Conservation (phyloP, 2,329 filamentous ascomycete species). For the Didymella sp. region DNA sequence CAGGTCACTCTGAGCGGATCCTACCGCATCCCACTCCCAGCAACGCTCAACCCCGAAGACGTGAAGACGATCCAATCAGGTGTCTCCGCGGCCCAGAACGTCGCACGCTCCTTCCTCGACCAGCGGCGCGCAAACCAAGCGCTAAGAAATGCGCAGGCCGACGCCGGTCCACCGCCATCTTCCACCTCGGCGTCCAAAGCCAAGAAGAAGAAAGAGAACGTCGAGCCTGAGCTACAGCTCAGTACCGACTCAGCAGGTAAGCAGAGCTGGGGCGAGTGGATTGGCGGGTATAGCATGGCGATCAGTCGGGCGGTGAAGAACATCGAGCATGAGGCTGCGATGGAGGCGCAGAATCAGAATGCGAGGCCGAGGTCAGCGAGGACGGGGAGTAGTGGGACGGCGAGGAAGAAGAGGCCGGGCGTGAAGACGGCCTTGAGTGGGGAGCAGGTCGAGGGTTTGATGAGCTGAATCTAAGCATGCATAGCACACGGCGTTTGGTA, state of each 20-base stretch:
- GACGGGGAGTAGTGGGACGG: background rate
- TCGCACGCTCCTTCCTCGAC: slow-evolving; percentile 43
- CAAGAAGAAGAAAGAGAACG: background rate
- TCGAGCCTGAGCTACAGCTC: background rate
- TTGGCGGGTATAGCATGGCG: slow-evolving; percentile 49
- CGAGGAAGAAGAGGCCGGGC: slow-evolving; percentile 28
- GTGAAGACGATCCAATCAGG: slow-evolving; percentile 46
- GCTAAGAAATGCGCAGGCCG: slow-evolving; percentile 12
- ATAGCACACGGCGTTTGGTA: background rate
- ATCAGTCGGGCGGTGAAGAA: slow-evolving; percentile 46
- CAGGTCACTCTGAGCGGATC: slow-evolving; percentile 46
- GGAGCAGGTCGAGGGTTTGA: slow-evolving; percentile 37
- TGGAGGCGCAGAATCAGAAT: slow-evolving; percentile 31
- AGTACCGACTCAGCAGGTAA: slow-evolving; percentile 12
- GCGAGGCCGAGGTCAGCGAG: background rate
- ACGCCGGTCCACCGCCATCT: background rate
- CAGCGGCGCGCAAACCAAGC: slow-evolving; percentile 29
- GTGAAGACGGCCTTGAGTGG: slow-evolving; percentile 32
- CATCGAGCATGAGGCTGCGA: slow-evolving; percentile 46
- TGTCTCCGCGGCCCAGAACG: slow-evolving; percentile 44
- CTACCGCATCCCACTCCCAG: slow-evolving; percentile 48
- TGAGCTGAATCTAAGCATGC: slow-evolving; percentile 21
- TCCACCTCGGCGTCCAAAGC: background rate
- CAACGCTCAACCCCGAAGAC: slow-evolving; percentile 41
- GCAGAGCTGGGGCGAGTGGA: slow-evolving; percentile 49